These are phyloP conservation scores for Telfairia occidentalis DNA, from an alignment of 331 rosid genomes.

Conservation along the genomic window DNA sequence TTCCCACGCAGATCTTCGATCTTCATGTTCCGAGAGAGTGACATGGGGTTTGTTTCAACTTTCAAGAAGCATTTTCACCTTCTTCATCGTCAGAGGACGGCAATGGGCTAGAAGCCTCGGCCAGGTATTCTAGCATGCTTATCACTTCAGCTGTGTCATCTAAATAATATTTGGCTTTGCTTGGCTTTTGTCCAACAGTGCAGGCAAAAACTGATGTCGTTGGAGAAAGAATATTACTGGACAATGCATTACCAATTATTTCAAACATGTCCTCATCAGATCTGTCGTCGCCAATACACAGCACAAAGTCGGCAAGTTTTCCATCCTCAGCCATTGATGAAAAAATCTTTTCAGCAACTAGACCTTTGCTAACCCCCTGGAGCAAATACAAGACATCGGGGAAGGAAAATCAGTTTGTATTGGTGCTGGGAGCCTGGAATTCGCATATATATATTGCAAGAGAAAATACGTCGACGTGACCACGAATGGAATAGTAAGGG, in stretches of 20 bases:
- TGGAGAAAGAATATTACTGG: constrained; percentile 40
- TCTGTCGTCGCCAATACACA: constrained; percentile 87
- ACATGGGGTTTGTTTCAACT: background rate
- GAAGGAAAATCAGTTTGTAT: background rate
- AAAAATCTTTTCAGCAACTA: constrained; percentile 69
- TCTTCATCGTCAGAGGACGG: constrained; percentile 13
- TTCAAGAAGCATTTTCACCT: background rate
- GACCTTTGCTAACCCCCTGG: constrained; percentile 79
- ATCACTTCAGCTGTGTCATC: constrained; percentile 64
- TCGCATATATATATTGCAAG: background rate
- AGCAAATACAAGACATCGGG: constrained; percentile 12
- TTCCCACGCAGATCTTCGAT: constrained; percentile 9
- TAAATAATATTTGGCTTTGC: constrained; percentile 74
- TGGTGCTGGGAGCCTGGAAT: background rate
- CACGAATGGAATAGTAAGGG: background rate
- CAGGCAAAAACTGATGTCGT: constrained; percentile 59
- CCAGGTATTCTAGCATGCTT: constrained; percentile 60
- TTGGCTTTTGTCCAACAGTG: constrained; percentile 87
- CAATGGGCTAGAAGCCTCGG: constrained; percentile 40
- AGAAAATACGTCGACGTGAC: background rate
- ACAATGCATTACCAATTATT: constrained; percentile 39
- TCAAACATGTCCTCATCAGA: constrained; percentile 97
- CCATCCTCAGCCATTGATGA: constrained; percentile 52
- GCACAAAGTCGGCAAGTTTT: constrained; percentile 61
- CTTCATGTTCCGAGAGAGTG: background rate